Evolutionary conservation across 768 basidiomycete species (phyloP), one percentile per base, ranked within the genome.

Genomic region (Kwoniella dejecticola): DNA sequence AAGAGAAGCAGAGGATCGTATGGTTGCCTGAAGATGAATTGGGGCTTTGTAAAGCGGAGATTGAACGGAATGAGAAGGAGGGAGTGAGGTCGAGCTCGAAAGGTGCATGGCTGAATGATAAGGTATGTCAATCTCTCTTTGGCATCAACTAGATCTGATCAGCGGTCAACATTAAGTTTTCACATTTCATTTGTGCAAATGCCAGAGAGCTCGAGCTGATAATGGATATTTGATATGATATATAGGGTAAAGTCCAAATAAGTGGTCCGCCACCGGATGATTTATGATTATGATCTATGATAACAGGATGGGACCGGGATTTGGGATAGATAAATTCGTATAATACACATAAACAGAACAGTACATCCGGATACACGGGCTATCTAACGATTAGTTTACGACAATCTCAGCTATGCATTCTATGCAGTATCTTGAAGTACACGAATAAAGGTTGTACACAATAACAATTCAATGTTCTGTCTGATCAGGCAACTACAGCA

Each of bases 1-100:
- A 85, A 56, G 85, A 76, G 30, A 85, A 89, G 47, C 90, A 92
- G 79, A 83, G 87, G 64, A 82, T 85, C 4, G 81, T 97, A 30
- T 98, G 95, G 95, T 78, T 97, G 55, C 90, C 95, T 21, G 79
- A 80, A 38, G 95, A 98, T 75, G 86, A 87, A 8, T 71, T 91
- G 55, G 85, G 83, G 0, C 79, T 81, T 36, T 84, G 84, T 62
- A 71, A 74, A 30, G 85, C 82, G 58, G 89, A 90, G 80, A 85
- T 84, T 66, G 74, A 80, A 63, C 84, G 79, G 64, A 87, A 87
- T 75, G 73, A 69, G 62, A 82, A 81, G 27, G 77, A 74, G 4
- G 87, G 85, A 2, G 83, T 91, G 27, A 72, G 80, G 61, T 84
- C 82, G 21, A 84, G 82, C 26, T 77, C 76, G 33, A 74, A 79